Base-by-base conservation (phyloP, 2,329 filamentous ascomycete species). In the Pseudogymnoascus sp. region DNA sequence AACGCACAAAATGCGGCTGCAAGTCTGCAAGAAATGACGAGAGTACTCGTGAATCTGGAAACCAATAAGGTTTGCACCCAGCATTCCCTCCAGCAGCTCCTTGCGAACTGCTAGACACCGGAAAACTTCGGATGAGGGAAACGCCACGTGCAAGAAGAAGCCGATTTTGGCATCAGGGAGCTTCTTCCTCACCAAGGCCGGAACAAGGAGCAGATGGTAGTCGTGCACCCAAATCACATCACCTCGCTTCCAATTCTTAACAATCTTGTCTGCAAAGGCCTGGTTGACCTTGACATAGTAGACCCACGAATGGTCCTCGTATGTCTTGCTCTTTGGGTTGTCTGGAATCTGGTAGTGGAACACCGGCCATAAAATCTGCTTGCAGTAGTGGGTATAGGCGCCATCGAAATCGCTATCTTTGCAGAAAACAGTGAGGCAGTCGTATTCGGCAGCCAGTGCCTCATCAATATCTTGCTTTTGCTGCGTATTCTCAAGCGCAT, bases 261-360 rank as follows among this genome's bases (percentile, higher is more conserved):
- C 81, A 63, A 97, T 92, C 72, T 88, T 88, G 73, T 97, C 90
- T 33, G 93, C 93, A 75, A 97, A 97, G 2, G 89, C 91, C 74
- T 94, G 89, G 77, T 97, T 97, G 71, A 97, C 83, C 61, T 90
- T 91, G 72, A 92, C 89, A 70, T 97, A 97, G 78, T 91, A 96
- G 68, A 92, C 84, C 91, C 92, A 97, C 0, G 92, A 97, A 75
- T 97, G 92, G 69, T 97, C 93, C 74, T 96, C 89, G 74, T 96
- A 97, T 0, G 93, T 93, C 75, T 97, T 97, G 84, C 92, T 97
- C 81, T 96, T 96, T 27, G 93, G 93, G 72, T 96, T 95, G 73
- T 97, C 94, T 0, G 93, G 94, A 64, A 97, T 96, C 75, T 97
- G 92, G 74, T 97, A 97, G 76, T 97, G 92, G 75, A 97, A 96